Base-by-base conservation (phyloP, 257 asterid genomes). In the Ocimum tenuiflorum region DNA sequence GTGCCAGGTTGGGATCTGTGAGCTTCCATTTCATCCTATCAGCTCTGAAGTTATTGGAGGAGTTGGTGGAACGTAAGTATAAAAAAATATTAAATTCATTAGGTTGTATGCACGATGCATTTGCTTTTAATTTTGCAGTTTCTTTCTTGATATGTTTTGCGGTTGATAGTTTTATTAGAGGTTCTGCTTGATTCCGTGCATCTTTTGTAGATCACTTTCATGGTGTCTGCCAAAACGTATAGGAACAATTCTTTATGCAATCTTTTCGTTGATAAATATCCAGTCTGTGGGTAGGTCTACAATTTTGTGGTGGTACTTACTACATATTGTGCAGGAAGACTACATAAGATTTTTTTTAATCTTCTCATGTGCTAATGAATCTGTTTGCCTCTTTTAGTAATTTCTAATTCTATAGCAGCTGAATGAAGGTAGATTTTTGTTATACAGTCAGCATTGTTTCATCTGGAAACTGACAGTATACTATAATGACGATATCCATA, bases 11-110 rank as follows among this genome's bases (percentile, higher is more conserved):
- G 68, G 74, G 54, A 38, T 69, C 68, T 69, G 74, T 27, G 74
- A 69, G 56, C 74, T 69, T 49, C 68, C 74, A 24, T 69, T 69
- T 60, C 74, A 59, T 49, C 74, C 74, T 27, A 60, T 69, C 54
- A 69, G 74, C 61, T 69, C 68, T 23, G 68, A 69, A 49, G 68
- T 69, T 49, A 60, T 60, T 36, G 74, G 74, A 69, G 74, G 74
- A 69, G 74, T 69, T 60, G 74, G 74, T 39, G 74, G 74, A 38
- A 69, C 74, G 74, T 69, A 60, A 69, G 74, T 69, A 0, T 14
- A 29, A 2, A 1, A 3, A 46, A 19, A 33, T 38, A 47, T 20
- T 18, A 48, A 11, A 3, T 36, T 38, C 13, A 69, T 58, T 46
- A 33, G 18, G 15, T 47, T 13, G 13, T n/a, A 2, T 33, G 22